Percentiles rank a stretch among this genome's conserved stretches.
phyloP scores from a whole-genome alignment of 495 filamentous ascomycete species.

The Cetradonia linearis region DNA sequence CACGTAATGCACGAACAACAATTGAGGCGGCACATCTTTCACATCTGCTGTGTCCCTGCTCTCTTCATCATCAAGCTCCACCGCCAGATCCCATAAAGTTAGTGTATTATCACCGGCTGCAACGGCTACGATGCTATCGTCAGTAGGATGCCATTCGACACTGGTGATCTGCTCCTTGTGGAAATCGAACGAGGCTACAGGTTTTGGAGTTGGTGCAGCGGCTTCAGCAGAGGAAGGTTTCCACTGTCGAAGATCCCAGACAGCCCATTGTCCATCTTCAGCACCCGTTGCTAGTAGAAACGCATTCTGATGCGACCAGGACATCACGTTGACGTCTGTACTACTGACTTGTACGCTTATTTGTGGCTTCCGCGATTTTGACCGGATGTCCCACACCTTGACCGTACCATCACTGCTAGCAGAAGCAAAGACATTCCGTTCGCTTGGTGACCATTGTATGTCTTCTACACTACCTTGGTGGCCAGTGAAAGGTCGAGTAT shows the following conservation, averaged over 20 bases:
- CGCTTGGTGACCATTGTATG: constrained; percentile 88
- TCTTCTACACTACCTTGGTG: constrained; percentile 85
- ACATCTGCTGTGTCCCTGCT: constrained; percentile 77
- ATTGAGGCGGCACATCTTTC: constrained; percentile 81
- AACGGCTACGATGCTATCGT: constrained; percentile 88
- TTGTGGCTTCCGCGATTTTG: constrained; percentile 73
- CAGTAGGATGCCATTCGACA: constrained; percentile 94
- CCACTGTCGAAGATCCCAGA: constrained; percentile 95
- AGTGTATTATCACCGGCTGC: constrained; percentile 89
- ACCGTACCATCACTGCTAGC: constrained; percentile 89
- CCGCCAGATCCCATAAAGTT: constrained; percentile 92
- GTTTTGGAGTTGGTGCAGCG: constrained; percentile 45
- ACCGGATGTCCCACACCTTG: constrained; percentile 89
- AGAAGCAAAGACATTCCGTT: constrained; percentile 84
- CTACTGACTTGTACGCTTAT: constrained; percentile 75
- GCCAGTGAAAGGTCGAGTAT: constrained; percentile 66
- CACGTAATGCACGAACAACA: constrained; percentile 95
- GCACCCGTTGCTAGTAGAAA: constrained; percentile 87
- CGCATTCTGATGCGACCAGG: constrained; percentile 76
- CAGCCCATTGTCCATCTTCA: constrained; percentile 88
- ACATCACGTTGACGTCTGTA: constrained; percentile 90
- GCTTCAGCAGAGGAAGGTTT: constrained; percentile 50
- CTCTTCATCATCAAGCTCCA: constrained; percentile 95
- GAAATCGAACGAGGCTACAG: constrained; percentile 83
- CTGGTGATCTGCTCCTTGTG: constrained; percentile 93